Base-by-base conservation (phyloP, 495 filamentous ascomycete genomes). In the Daldinia bambusicola region DNA sequence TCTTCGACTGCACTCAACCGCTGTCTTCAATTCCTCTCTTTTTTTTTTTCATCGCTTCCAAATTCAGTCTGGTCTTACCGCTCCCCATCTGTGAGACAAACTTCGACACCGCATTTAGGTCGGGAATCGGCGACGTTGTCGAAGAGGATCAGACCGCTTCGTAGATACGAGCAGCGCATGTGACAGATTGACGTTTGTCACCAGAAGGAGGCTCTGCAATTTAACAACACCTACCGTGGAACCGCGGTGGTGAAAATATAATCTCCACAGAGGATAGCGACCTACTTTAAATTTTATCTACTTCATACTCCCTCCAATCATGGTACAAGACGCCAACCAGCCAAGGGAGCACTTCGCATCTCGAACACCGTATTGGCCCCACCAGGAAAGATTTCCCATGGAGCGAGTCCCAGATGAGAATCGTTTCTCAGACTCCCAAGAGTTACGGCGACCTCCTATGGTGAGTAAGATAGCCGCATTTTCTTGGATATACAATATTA, bases 281-380 rank as follows among this genome's bases (percentile, higher is more conserved):
- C 38, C 31, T 31, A 7, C 30, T 37, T 55, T 5, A 20, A 36
- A 38, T 51, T n/a, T 26, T 48, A 18, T 37, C 26, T 36, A 20
- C 20, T 32, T 53, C 16, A 26, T 26, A 40, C 7, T 16, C 14
- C 31, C 37, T 64, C 10, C 53, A 68, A 58, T 55, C 66, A 77
- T 77, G 75, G 75, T 75, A n/a, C 74, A 77, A 31, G 70, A 72
- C 61, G 41, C 51, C 34, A 58, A 41, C 18, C 61, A 70, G 14
- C 51, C 62, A 1, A 72, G 72, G 66, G 63, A 66, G n/a, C 56
- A 65, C 36, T 75, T 73, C 61, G 65, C 72, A 30, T 50, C 61
- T 20, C 69, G 75, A 37, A 36, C 65, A 22, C 10, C 69, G 14
- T 59, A 55, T 38, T 75, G 72, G 67, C 20, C 65, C 14, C 60